A percentile compares a stretch with the other conserved stretches of the same genome.
Conservation (phyloP, 2,329 filamentous ascomycete species). For the Pyrenophora seminiperda region DNA sequence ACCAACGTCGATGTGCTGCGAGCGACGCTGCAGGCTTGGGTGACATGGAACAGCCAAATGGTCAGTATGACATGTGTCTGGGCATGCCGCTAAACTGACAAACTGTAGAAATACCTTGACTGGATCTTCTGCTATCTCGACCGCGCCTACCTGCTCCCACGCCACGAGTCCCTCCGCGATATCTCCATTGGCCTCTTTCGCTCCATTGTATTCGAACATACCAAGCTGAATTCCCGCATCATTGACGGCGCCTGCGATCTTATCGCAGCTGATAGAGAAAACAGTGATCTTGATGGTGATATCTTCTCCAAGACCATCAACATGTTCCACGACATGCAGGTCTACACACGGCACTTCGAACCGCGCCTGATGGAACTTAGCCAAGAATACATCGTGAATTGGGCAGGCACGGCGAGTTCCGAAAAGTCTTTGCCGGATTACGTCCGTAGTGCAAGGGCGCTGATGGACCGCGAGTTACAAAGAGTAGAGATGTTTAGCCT, state of each 20-base stretch:
- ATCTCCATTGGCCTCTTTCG: slow-evolving; percentile 80
- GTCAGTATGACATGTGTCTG: slow-evolving; percentile 54
- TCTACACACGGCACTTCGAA: slow-evolving; percentile 83
- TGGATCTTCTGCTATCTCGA: slow-evolving; percentile 95
- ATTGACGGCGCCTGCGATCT: slow-evolving; percentile 77
- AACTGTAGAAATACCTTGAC: slow-evolving; percentile 69
- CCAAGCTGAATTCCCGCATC: slow-evolving; percentile 58
- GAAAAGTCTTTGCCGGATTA: slow-evolving; percentile 73
- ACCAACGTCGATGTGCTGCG: slow-evolving; percentile 69
- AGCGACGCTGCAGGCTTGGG: slow-evolving; percentile 69
- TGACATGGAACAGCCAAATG: slow-evolving; percentile 76
- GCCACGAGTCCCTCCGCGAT: slow-evolving; percentile 78
- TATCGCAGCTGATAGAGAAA: slow-evolving; percentile 71
- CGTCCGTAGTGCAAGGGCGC: slow-evolving; percentile 68
- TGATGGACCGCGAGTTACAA: slow-evolving; percentile 73
- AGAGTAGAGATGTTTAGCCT: slow-evolving; percentile 82
- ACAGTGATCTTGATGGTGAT: slow-evolving; percentile 62
- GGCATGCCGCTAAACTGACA: slow-evolving; percentile 9
- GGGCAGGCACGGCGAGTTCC: slow-evolving; percentile 69
- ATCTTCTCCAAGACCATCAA: slow-evolving; percentile 74
- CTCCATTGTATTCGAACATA: slow-evolving; percentile 61
- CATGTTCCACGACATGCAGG: slow-evolving; percentile 82
- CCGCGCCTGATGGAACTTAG: slow-evolving; percentile 72
- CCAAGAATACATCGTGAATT: slow-evolving; percentile 68
- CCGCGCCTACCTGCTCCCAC: slow-evolving; percentile 80